phyloP scores from a whole-genome alignment of 2,329 filamentous ascomycete species.

The Didymellaceae sp. region DNA sequence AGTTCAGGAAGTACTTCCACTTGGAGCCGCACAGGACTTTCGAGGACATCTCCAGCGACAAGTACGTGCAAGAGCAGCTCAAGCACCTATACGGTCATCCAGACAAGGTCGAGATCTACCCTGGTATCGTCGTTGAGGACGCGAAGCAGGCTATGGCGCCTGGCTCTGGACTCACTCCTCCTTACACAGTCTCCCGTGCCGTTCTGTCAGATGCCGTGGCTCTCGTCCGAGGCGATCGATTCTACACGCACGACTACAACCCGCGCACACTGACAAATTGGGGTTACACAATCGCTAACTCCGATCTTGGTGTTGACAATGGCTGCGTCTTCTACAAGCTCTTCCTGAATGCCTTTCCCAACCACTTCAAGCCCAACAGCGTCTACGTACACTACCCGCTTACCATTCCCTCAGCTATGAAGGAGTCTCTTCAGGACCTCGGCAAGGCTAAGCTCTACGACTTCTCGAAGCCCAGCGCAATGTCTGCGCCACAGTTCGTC shows the following conservation, averaged over 20 bases:
- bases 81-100: conserved; percentile 71
- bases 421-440: conserved; percentile 71
- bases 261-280: conserved; percentile 80
- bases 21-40: conserved; percentile 78
- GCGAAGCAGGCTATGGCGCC: conserved; percentile 71
- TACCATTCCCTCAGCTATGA: conserved; percentile 74
- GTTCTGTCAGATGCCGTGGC: conserved; percentile 79
- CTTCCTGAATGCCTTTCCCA: conserved; percentile 78
- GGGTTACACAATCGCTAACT: conserved; percentile 78
- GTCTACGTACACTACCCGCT: conserved; percentile 83
- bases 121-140: conserved; percentile 77
- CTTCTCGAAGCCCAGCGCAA: conserved; percentile 66
- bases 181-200: conserved; percentile 77
- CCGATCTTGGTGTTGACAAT: conserved; percentile 76
- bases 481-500: conserved; percentile 57
- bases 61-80: conserved; percentile 70
- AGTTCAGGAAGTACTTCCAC: conserved; percentile 83
- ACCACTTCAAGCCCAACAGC: conserved; percentile 78
- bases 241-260: conserved; percentile 77
- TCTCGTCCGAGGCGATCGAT: conserved; percentile 78
- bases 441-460: conserved; percentile 72
- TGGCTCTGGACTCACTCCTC: conserved; percentile 76
- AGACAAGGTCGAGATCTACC: conserved; percentile 81
- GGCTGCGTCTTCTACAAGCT: conserved; percentile 88
- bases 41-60: conserved; percentile 83